Base-by-base conservation (phyloP, 1,139 yeast genomes). In the Saccharomycopsis crataegensis region DNA sequence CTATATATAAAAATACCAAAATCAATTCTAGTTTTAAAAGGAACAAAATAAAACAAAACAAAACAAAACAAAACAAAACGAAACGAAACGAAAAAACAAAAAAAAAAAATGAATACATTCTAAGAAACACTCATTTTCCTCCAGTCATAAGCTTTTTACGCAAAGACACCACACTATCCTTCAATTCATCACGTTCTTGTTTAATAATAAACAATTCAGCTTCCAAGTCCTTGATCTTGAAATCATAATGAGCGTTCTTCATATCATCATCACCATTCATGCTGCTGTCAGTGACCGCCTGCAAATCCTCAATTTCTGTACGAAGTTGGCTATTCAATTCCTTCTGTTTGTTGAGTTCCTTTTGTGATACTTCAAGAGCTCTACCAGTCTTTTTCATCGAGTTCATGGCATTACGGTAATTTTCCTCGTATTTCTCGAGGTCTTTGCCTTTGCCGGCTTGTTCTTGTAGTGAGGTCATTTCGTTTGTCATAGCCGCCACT, bases 151-250 rank as follows among this genome's bases (percentile, higher is more conserved):
- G 34, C 62, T 79, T 79, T 66, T 83, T 83, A 66, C 83, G 83
- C 64, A 83, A 70, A 1, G 72, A 62, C 36, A 80, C 67, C n/a
- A 82, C 78, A 57, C 76, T 81, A 38, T 82, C 83, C 62, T 86
- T 84, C 66, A 87, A 72, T 62, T 83, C 86, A 64, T 89, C 94
- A 61, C 95, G 78, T 68, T 89, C 96, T 68, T 88, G 93, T 62
- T 82, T 83, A 62, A 85, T 75, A 58, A 89, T 85, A 62, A 78
- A 86, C 62, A 89, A 73, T 65, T 88, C 96, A 1, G 96, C 96
- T 62, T 88, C 87, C 62, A 89, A 72, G 62, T 89, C 96, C 62
- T 86, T 82, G 47, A 89, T 76, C 67, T 84, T 87, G 73, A 88
- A 75, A 60, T 83, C 86, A 64, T 78, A 84, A 61, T 86, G 91